Base-by-base conservation (phyloP, 139 green algal species). In the Bryopsis sp. region DNA sequence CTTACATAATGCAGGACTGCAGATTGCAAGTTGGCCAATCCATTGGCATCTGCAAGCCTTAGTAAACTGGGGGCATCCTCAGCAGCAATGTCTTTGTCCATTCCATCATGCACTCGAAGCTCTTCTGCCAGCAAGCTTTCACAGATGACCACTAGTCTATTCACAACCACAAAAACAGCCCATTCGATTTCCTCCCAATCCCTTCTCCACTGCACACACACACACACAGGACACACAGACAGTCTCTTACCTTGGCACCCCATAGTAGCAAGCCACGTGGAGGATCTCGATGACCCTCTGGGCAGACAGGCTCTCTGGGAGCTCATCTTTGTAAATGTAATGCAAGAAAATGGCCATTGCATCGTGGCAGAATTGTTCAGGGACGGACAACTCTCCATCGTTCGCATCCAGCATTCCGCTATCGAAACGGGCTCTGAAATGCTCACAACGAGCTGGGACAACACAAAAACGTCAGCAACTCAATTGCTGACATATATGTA, bases 251-350 rank as follows among this genome's bases (percentile, higher is more conserved):
- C n/a, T n/a, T 28, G 58, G 58, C 4, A 65, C 58, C 26, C 58
- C 58, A 65, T 65, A 65, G 31, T 65, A 65, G 43, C 58, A 65
- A 65, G 58, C 58, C 3, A 43, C 58, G 24, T 65, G 58, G 32
- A 65, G 24, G 31, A 65, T 22, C 39, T 65, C 58, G 31, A 65
- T 65, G 15, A 65, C 31, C 3, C 3, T 15, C 58, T 65, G 58
- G 26, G 58, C 3, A 65, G 19, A 11, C 29, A 65, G 24, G 26
- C 43, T 22, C 6, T 43, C 58, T 15, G 58, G 58, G 28, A 65
- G 58, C 7, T 65, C 29, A 39, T 65, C 58, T 65, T 65, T 65
- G 58, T 65, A 65, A 22, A 65, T 65, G 43, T 65, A 65, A 26
- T 65, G 58, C 8, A 65, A 33, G 31, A 65, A 65, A 22, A 46